Conservation (phyloP, 495 filamentous ascomycete genomes). For the Aspergillus sparsus region DNA sequence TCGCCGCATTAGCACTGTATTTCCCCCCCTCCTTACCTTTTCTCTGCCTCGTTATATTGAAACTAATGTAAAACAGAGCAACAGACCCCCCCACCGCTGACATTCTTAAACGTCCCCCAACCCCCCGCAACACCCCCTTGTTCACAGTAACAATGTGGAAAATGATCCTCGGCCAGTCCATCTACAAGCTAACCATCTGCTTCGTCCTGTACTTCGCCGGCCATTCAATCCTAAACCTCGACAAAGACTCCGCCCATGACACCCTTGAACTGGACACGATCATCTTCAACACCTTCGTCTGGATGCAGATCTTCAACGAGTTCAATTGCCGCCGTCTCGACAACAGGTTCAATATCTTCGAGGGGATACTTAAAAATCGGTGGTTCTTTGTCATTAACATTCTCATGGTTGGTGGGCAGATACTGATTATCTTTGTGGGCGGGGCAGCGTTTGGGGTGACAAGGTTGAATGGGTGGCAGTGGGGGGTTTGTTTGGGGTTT, state of each 20-base stretch:
- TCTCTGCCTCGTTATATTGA: no score
- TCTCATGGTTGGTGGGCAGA: slow-evolving; percentile 75
- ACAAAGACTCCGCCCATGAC: background rate
- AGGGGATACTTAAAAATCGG: slow-evolving; percentile 72
- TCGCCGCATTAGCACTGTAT: slow-evolving; percentile 75
- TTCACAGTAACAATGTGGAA: slow-evolving; percentile 93
- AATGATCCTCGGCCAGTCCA: slow-evolving; percentile 85
- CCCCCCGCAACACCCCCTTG: slow-evolving; percentile 69
- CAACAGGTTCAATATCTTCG: slow-evolving; percentile 90
- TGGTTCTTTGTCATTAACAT: slow-evolving; percentile 80
- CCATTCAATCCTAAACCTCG: slow-evolving; percentile 51
- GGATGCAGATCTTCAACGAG: slow-evolving; percentile 97
- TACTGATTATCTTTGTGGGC: slow-evolving; percentile 82
- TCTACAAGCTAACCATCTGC: slow-evolving; percentile 78
- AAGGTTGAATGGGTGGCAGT: slow-evolving; percentile 67
- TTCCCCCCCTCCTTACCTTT: slow-evolving; percentile 1
- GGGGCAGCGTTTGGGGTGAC: slow-evolving; percentile 73
- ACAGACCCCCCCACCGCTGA: slow-evolving; percentile 79
- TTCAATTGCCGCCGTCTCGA: slow-evolving; percentile 91
- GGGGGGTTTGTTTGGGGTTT: slow-evolving; percentile 66
- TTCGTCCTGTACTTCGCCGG: slow-evolving; percentile 78
- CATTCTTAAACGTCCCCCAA: slow-evolving; percentile 78
- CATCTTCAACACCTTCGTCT: slow-evolving; percentile 93
- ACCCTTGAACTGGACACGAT: slow-evolving; percentile 61
- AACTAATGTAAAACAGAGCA: slow-evolving; percentile 43